Percentiles rank a stretch among this genome's conserved stretches.
These are phyloP conservation scores for Candida maris DNA, from an alignment of 805 yeast species.

Conservation along the genomic window DNA sequence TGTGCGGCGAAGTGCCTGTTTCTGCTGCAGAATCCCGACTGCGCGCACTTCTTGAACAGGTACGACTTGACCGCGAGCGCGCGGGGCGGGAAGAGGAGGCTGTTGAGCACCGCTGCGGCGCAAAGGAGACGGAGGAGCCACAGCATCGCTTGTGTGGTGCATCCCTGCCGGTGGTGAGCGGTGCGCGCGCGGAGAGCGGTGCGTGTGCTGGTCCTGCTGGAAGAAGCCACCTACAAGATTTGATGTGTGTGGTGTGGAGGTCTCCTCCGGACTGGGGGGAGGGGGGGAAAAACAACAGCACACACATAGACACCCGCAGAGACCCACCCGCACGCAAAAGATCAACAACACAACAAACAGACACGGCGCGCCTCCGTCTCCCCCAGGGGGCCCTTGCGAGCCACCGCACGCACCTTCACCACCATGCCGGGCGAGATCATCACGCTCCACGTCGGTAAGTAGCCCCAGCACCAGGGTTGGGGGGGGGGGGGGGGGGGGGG, in stretches of 20 bases:
- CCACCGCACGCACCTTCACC: not conserved
- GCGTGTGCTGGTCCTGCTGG: not conserved
- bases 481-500: no score
- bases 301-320: not conserved
- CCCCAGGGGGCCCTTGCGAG: not conserved
- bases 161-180: not conserved
- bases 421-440: slow-evolving; percentile 59
- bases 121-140: not conserved
- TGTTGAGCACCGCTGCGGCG: slow-evolving; percentile 1
- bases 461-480: not conserved
- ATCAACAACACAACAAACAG: not conserved
- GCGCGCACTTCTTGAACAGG: slow-evolving; percentile 71
- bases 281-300: not conserved
- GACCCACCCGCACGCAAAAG: not conserved
- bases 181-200: no score
- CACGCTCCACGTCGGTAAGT: slow-evolving; percentile 59
- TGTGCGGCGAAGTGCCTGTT: slow-evolving; percentile 62
- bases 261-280: not conserved
- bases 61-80: slow-evolving; percentile 52
- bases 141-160: not conserved
- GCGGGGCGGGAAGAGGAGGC: slow-evolving; percentile 8
- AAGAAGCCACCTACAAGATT: not conserved
- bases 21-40: slow-evolving; percentile 81
- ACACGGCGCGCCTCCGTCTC: not conserved
- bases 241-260: not conserved